Percentiles rank a stretch among this genome's conserved stretches.
phyloP scores from a whole-genome alignment of 495 filamentous ascomycete species.

The Penicillium robsamsonii region DNA sequence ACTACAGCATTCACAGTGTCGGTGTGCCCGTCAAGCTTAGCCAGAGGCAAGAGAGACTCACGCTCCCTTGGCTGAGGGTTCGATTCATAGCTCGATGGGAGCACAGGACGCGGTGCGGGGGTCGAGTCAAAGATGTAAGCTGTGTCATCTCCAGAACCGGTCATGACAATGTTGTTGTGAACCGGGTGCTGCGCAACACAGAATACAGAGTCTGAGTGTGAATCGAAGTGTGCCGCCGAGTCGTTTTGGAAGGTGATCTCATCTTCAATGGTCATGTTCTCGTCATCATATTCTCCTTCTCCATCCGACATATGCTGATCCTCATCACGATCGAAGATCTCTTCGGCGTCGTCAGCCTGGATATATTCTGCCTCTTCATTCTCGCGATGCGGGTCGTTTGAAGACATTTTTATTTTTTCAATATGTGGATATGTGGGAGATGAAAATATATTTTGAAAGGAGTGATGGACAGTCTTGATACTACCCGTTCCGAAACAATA shows the following conservation, averaged over 20 bases:
- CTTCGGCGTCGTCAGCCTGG: conserved; percentile 68
- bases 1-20: conserved; percentile 84
- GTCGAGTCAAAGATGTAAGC: conserved; percentile 80
- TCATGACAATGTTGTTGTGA: conserved; percentile 73
- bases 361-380: conserved; percentile 58
- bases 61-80: conserved; percentile 58
- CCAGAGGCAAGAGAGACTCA: conserved; percentile 58
- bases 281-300: conserved; percentile 44
- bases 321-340: conserved; percentile 64
- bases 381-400: conserved; percentile 47
- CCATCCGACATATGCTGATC: conserved; percentile 67
- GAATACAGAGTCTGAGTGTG: conserved; percentile 84
- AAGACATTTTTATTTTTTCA: conserved; percentile 40
- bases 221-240: conserved; percentile 86
- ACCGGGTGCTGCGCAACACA: conserved; percentile 88
- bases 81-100: conserved; percentile 72
- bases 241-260: conserved; percentile 83
- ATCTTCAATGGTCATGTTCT: conserved; percentile 60
- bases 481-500: not conserved
- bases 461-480: not conserved
- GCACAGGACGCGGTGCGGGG: conserved; percentile 59
- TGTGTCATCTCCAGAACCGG: conserved; percentile 80
- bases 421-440: not conserved
- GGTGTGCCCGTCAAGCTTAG: conserved; percentile 78
- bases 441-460: not conserved